Base-by-base conservation (phyloP, 2,329 filamentous ascomycete genomes). In the Ploettnerulaceae sp. region DNA sequence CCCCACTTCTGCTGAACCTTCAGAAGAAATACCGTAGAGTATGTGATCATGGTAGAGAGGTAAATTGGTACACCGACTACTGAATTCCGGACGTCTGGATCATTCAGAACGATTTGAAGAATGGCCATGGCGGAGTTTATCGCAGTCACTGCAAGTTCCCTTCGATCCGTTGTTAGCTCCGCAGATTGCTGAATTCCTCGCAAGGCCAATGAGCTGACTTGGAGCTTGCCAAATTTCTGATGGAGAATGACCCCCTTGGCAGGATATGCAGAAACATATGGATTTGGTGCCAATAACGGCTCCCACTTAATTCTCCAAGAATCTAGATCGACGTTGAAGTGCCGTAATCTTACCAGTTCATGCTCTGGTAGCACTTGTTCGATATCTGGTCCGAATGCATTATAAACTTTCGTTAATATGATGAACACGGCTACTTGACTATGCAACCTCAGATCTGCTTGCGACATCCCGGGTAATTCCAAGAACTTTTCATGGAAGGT, bases 401-500 rank as follows among this genome's bases (percentile, higher is more conserved):
- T 71, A 60, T 71, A 81, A 33, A 71, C 75, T 57, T 71, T 71
- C n/a, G 73, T 79, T 52, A 82, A 67, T 42, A 81, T 81, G 46
- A 76, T 72, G 47, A 82, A 76, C 12, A 82, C 61, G 4, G 73
- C 72, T 22, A 82, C 77, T 53, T 83, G 79, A 17, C 75, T 78
- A 34, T 79, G 67, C 2, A 82, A 65, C 15, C 79, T 69, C 40
- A 73, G 69, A 51, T 82, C 78, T 0, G 72, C 71, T 9, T 76
- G 70, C 0, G 72, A 73, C n/a, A 72, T 70, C 40, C 70, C 68
- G 0, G 72, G 69, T 0, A 70, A 66, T 22, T 71, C 66, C 20
- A 81, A 64, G 46, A 81, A 76, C 1, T 68, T 64, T 51, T 81
- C 74, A 57, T 77, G 74, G 17, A 76, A 72, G n/a, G 71, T 70